Base-by-base conservation (phyloP, 805 yeast species). In the Kluyveromyces dobzhanskii region DNA sequence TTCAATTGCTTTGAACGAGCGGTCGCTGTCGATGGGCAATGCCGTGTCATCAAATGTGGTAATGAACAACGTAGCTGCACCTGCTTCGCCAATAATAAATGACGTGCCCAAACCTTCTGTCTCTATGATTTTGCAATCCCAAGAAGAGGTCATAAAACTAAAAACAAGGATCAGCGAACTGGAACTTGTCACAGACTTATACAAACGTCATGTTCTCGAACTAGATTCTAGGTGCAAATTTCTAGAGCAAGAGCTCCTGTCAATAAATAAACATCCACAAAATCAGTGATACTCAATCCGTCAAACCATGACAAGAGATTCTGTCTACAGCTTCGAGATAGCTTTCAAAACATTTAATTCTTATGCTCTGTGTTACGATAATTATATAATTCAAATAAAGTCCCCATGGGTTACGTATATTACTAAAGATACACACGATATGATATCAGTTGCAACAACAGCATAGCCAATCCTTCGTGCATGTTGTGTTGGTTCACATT, bases 131-230 rank as follows among this genome's bases (percentile, higher is more conserved):
- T 41, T 53, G 41, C 53, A 49, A 39, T 44, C 50, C 9, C 56
- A 57, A 31, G 63, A 56, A 38, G 68, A 64, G 27, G 50, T 61
- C 16, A 64, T 65, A 25, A 65, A 60, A 38, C 63, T 88, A 45
- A 75, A 76, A 46, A 85, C 95, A 0, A 70, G 94, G 42, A 85
- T 88, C 17, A 76, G 83, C 10, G 97, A 90, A 57, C 70, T 90
- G 44, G 97, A 90, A 57, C 68, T 88, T 31, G 95, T 90, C 30
- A 88, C 87, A 51, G 97, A 88, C 56, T 65, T 90, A 42, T 85
- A 86, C 65, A 75, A 85, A 49, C 75, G 90, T 5, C 75, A 94
- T 48, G 85, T 90, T 32, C 67, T 73, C 57, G 95, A 90, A 55
- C 67, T 90, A 46, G 96, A 90, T 39, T 47, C 50, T 21, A 58